Evolutionary conservation across 2,329 filamentous ascomycete species (phyloP), one percentile per base, ranked within the genome.

Genomic region (Harringtonia aguacate): DNA sequence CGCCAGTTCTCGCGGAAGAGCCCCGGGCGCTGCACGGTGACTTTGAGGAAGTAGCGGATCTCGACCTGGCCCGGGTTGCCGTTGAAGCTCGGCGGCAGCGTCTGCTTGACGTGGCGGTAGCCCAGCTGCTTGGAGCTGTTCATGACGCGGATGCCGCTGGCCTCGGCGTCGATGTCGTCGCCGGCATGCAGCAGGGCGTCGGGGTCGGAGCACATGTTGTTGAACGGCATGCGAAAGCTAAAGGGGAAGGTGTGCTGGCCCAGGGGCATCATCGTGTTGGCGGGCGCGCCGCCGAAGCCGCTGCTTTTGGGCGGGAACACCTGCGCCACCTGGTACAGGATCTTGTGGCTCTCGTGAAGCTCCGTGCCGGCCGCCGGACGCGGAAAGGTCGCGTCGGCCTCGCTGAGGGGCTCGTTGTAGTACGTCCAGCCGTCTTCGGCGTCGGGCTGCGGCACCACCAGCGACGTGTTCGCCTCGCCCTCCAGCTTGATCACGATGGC

Each of bases 11-110:
- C 88, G 58, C 90, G 90, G 63, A 94, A 86, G 47, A 95, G 73
- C 14, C 84, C 81, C 0, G 88, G 87, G n/a, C 88, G 73, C 56
- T 88, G 86, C 7, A 97, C 80, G 0, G 92, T 97, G n/a, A 84
- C 87, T 61, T 98, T 98, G 58, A 97, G 74, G 59, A 86, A 98
- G 64, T 98, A 98, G 53, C 81, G 77, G 48, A 97, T 89, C 62
- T 95, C 88, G 20, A 89, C 90, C 52, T 92, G 88, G 4, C 87
- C 87, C n/a, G 76, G 85, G 52, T 92, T 89, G 4, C 86, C 87
- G n/a, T 76, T 85, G 43, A 97, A 67, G 5, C 88, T 94, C 0
- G 92, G 92, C 6, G 92, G 92, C 12, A 98, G 70, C 0, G 89
- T 94, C 53, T 80, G 79, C 57, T 84, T 92, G 50, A 92, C 78